Evolutionary conservation across 2,329 filamentous ascomycete genomes (phyloP), one percentile per base, ranked within the genome.

Genomic region (Aspergillus sp.): DNA sequence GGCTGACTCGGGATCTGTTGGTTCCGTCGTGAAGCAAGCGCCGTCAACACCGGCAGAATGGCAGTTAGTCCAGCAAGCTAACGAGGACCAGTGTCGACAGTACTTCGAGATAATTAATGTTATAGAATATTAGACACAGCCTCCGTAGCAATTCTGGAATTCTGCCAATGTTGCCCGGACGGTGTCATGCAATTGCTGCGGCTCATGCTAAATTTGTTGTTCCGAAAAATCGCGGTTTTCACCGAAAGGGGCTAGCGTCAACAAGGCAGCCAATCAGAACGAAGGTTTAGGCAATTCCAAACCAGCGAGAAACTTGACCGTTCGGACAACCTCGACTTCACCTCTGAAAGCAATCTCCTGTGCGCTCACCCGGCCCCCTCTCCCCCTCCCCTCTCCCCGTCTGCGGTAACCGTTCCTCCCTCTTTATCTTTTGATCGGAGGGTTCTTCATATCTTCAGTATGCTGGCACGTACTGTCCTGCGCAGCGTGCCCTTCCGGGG

Each of bases 391-490:
- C 65, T 59, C 64, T 58, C 62, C 62, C 61, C 66, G 65, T 65
- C 66, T 67, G 62, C 66, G 66, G 68, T 67, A 69, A 66, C 66
- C 65, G 65, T 66, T 62, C 65, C 69, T 67, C 64, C 64, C 66
- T 67, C 57, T 66, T 65, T 65, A 63, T 62, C 65, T 62, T 62
- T 70, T 62, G 66, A 67, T 70, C 66, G 72, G 72, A 74, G 73
- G 74, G 71, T 71, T 48, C 57, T 68, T 65, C 61, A 67, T 67
- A 72, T 70, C 59, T 65, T 68, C 84, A 89, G 79, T 77, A 97
- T 98, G 93, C 88, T 97, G 86, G 90, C 91, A 82, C 90, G 92
- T 85, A 91, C 92, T 81, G 87, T 87, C 82, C 82, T 96, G 85
- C 91, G 91, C 84, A 87, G 90, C 78, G 85, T 90, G 86, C 92